phyloP scores from a whole-genome alignment of 2,329 filamentous ascomycete species.

The Aspergillus latus region DNA sequence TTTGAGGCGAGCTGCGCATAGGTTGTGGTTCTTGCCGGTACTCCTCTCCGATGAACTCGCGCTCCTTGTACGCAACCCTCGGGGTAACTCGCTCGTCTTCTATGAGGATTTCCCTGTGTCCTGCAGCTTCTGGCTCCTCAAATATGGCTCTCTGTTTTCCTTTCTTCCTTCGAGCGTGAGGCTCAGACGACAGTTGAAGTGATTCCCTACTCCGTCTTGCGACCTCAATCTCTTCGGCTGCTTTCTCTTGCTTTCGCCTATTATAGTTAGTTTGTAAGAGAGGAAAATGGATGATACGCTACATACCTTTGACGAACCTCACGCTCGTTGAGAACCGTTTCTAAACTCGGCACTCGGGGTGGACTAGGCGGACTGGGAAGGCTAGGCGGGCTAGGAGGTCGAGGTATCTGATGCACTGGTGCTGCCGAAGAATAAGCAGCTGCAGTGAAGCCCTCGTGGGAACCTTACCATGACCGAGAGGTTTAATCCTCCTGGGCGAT shows the following conservation, averaged over 20 bases:
- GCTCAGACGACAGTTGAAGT: conserved; percentile 22
- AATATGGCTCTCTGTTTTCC: conserved; percentile 25
- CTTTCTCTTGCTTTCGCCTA: conserved; percentile 40
- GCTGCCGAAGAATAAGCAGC: not conserved
- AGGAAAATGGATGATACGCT: not conserved
- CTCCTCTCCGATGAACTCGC: conserved; percentile 55
- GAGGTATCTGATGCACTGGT: conserved; percentile 1
- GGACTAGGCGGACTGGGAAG: conserved; percentile 24
- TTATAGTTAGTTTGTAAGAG: conserved; percentile 6
- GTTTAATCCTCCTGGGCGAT: conserved; percentile 4
- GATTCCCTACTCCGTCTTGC: conserved; percentile 40
- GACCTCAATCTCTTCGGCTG: conserved; percentile 65
- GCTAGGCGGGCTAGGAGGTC: conserved; percentile 3
- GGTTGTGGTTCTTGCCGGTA: conserved; percentile 66
- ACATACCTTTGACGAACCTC: conserved; percentile 56
- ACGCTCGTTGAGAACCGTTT: conserved; percentile 52
- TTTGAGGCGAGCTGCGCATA: conserved; percentile 60
- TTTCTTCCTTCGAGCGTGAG: conserved; percentile 23
- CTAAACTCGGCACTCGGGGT: conserved; percentile 31
- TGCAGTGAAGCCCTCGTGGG: conserved; percentile 32
- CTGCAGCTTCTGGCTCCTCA: conserved; percentile 30
- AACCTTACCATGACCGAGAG: not conserved
- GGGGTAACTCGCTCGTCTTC: conserved; percentile 16
- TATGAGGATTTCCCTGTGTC: conserved; percentile 26
- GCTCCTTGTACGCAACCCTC: conserved; percentile 33